phyloP scores from a whole-genome alignment of 805 yeast genomes.

The Cyberlindnera subsufficiens region DNA sequence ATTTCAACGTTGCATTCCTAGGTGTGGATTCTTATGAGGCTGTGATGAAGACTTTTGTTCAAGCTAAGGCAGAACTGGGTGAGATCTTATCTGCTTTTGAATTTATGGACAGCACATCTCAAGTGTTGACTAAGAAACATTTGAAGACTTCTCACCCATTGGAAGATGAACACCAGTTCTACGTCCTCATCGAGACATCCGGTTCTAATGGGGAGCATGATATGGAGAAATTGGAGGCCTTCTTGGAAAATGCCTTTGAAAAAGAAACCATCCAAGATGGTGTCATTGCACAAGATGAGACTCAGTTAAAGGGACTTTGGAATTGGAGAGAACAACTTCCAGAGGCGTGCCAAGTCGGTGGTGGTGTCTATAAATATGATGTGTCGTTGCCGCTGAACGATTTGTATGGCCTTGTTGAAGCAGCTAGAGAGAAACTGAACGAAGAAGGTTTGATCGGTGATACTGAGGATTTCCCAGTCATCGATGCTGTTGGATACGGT shows the following conservation, averaged over 20 bases:
- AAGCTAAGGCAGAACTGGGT: conserved; percentile 70
- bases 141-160: conserved; percentile 68
- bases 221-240: conserved; percentile 79
- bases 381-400: conserved; percentile 84
- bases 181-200: conserved; percentile 89
- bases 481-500: conserved; percentile 93
- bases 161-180: conserved; percentile 79
- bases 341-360: conserved; percentile 77
- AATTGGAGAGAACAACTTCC: conserved; percentile 93
- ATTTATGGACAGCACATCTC: conserved; percentile 80
- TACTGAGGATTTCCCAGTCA: conserved; percentile 68
- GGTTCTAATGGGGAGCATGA: conserved; percentile 94
- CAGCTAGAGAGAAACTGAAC: conserved; percentile 54
- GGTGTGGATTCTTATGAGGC: conserved; percentile 77
- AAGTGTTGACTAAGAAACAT: conserved; percentile 54
- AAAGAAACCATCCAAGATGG: conserved; percentile 85
- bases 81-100: conserved; percentile 92
- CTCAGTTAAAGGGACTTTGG: conserved; percentile 83
- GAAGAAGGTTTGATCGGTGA: conserved; percentile 57
- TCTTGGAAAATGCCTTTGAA: conserved; percentile 82
- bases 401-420: conserved; percentile 78
- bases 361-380: conserved; percentile 97
- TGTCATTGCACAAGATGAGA: conserved; percentile 91
- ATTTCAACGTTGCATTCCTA: conserved; percentile 81
- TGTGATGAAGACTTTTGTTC: conserved; percentile 77